Base-by-base conservation (phyloP, 2,329 filamentous ascomycete species). In the Xylaria sp. region DNA sequence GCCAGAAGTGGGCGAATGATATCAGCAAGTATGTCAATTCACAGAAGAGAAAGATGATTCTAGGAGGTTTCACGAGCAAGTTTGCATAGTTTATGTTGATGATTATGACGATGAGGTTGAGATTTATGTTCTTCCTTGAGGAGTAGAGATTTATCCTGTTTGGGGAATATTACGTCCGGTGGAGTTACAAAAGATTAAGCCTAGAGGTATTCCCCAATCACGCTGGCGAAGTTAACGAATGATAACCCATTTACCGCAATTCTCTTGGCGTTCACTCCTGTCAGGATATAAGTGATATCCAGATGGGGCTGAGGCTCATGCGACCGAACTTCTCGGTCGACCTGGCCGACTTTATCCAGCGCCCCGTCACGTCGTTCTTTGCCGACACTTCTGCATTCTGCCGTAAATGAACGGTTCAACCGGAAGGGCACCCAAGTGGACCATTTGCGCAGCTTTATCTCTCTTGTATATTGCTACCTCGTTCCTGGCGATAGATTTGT, bases 11-110 rank as follows among this genome's bases (percentile, higher is more conserved):
- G 86, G 88, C 91, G 13, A 85, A 92, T 26, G 92, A 96, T 69
- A 92, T 96, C 48, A 88, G 84, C 66, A 97, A 96, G 71, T 97
- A 84, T 71, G 87, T 96, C 4, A 82, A 80, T 53, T 88, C 87
- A 74, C 93, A 97, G 77, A 97, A 97, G 82, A 84, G 86, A 69
- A 92, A 90, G 59, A 78, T 94, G 60, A 78, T 96, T 13, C 74
- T 95, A 63, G 91, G 92, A 1, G 78, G 82, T 56, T 73, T 87
- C 17, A 86, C 84, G 68, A 78, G 82, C 67, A 85, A 85, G 65
- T 86, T 85, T 54, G 68, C 54, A n/a, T 69, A 60, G 34, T 39
- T 34, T 43, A 21, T 37, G 50, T 24, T 24, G 52, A 21, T 40
- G 47, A 22, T 40, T 41, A 44, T 45, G 18, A 6, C 6, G 29